phyloP scores from a whole-genome alignment of 2,329 filamentous ascomycete species.

The Claviceps africana region DNA sequence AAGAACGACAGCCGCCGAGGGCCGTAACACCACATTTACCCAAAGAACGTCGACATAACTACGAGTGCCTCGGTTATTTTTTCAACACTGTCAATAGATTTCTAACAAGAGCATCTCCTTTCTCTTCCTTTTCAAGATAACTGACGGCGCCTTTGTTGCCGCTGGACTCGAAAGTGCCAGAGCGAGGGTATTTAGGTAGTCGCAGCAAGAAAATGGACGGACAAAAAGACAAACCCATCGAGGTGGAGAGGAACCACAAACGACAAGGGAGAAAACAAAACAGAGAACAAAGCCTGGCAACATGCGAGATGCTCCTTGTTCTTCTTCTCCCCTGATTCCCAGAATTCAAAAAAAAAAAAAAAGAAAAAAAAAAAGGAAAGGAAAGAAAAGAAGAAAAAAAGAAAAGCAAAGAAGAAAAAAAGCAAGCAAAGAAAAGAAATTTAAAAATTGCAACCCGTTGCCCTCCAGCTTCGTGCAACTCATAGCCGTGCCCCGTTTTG shows the following conservation, averaged over 20 bases:
- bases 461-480: not conserved
- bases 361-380: too few species aligned
- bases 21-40: too few species aligned
- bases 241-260: not conserved
- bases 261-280: not conserved
- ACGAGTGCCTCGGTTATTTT: too few species aligned
- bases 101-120: not conserved
- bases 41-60: too few species aligned
- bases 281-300: too few species aligned
- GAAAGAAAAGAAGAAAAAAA: too few species aligned
- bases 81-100: not conserved
- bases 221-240: not conserved
- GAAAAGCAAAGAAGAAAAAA: not conserved
- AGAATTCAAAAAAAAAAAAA: too few species aligned
- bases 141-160: not conserved
- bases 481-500: slow-evolving; percentile 1
- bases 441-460: not conserved
- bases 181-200: slow-evolving; percentile 5
- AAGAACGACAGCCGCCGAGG: too few species aligned
- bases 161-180: slow-evolving; percentile 3
- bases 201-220: not conserved
- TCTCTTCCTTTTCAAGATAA: not conserved
- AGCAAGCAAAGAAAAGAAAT: too few species aligned
- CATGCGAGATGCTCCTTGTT: too few species aligned
- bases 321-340: too few species aligned